phyloP scores from a whole-genome alignment of 2,329 filamentous ascomycete genomes.

The Thielaviopsis ethacetica region DNA sequence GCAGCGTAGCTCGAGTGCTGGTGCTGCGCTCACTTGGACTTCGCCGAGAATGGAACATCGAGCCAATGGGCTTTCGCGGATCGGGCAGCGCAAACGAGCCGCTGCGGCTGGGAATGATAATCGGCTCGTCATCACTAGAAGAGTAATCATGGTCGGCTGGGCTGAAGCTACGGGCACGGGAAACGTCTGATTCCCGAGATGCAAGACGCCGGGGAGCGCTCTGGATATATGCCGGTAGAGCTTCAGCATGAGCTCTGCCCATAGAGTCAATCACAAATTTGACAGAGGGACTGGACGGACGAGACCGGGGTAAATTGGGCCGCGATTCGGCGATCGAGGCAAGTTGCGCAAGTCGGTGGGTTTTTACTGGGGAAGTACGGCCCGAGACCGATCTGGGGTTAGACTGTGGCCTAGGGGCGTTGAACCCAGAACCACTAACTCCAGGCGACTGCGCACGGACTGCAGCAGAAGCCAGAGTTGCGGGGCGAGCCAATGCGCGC shows the following conservation, averaged over 20 bases:
- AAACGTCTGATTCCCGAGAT: conserved; percentile 1
- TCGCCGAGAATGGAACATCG: conserved; percentile 30
- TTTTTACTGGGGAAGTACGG: conserved; percentile 36
- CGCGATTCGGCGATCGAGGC: conserved; percentile 41
- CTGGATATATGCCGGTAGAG: conserved; percentile 13
- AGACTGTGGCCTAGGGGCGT: conserved; percentile 14
- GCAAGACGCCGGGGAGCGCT: conserved; percentile 1
- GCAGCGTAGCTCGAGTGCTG: conserved; percentile 23
- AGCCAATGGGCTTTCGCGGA: conserved; percentile 31
- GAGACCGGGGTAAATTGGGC: conserved; percentile 23
- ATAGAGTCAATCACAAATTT: conserved; percentile 48
- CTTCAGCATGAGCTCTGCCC: conserved; percentile 40
- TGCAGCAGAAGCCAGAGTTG: conserved; percentile 28
- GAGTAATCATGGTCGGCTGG: conserved; percentile 32
- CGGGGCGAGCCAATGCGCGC: conserved; percentile 23
- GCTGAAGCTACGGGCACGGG: conserved; percentile 11
- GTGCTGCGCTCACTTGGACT: conserved; percentile 34
- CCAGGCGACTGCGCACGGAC: conserved; percentile 18
- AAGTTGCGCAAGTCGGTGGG: conserved; percentile 30
- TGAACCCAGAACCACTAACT: conserved; percentile 7
- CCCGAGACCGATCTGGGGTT: conserved; percentile 24
- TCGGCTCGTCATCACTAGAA: conserved; percentile 47
- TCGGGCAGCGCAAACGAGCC: conserved; percentile 38
- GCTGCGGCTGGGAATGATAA: conserved; percentile 45
- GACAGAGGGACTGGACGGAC: conserved; percentile 39